A percentile compares a stretch with the other conserved stretches of the same genome.
Evolutionary conservation across 2,329 filamentous ascomycete species (phyloP).

Genomic region (Alternaria brassicae): DNA sequence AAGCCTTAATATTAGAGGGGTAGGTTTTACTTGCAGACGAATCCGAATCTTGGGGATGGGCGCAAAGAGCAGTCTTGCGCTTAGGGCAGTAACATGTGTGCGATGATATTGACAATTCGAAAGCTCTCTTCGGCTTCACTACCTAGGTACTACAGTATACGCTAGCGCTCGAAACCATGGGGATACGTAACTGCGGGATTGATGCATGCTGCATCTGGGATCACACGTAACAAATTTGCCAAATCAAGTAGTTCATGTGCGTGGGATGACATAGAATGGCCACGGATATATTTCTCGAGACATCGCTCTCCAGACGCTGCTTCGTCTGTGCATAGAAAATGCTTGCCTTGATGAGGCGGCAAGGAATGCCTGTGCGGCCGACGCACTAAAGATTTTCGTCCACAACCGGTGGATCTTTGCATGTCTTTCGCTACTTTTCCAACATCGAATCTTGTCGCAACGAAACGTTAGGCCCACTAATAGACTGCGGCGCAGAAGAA

Average conservation of each 20-base stretch:
- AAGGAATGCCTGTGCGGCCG: conserved; percentile 6
- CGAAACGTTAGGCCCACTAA: neutral
- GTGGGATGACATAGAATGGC: neutral
- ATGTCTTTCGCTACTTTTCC: neutral
- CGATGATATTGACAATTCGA: neutral
- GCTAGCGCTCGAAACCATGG: neutral
- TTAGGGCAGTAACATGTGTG: neutral
- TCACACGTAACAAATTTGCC: too few relatives aligned
- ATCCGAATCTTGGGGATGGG: neutral
- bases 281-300: neutral
- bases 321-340: neutral
- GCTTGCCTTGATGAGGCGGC: neutral
- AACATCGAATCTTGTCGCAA: neutral
- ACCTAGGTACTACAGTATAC: too few relatives aligned
- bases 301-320: neutral
- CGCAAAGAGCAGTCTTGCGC: too few relatives aligned
- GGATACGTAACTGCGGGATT: neutral
- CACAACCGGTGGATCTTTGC: neutral
- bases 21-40: neutral
- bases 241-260: neutral
- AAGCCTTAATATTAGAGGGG: neutral
- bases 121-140: neutral
- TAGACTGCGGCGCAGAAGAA: neutral
- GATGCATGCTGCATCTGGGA: neutral
- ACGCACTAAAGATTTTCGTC: conserved; percentile 4